Percentiles rank a stretch among this genome's conserved stretches.
phyloP scores from a whole-genome alignment of 2,329 filamentous ascomycete species.

The Iodosphaeria phyllophila region DNA sequence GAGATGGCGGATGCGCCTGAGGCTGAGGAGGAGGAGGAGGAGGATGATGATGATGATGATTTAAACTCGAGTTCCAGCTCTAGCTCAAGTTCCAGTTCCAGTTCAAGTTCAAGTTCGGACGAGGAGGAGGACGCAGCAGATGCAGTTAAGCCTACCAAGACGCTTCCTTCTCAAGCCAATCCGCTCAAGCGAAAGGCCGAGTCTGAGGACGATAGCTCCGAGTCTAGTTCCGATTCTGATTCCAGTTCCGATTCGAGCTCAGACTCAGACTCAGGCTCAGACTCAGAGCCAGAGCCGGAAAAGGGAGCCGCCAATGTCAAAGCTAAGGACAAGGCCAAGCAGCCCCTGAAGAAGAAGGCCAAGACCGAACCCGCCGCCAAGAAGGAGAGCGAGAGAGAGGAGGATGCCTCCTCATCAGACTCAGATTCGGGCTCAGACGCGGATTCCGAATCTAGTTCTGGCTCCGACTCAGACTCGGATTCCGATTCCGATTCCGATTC shows the following conservation, averaged over 20 bases:
- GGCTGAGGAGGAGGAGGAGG: constrained; percentile 5
- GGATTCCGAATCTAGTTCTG: constrained; percentile 10
- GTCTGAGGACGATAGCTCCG: constrained; percentile 19
- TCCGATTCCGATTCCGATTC: constrained; percentile 16
- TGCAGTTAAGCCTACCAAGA: constrained; percentile 6
- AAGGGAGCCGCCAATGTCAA: no score
- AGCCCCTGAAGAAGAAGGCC: constrained; percentile 25
- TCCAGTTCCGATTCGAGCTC: constrained; percentile 16
- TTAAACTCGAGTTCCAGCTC: constrained; percentile 16
- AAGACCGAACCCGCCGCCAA: constrained; percentile 17
- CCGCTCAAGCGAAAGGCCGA: constrained; percentile 36
- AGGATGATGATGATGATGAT: constrained; percentile 10
- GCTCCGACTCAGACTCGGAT: constrained; percentile 14
- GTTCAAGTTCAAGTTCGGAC: constrained; percentile 14
- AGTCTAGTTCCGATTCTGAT: constrained; percentile 18
- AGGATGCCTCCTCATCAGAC: constrained; percentile 9
- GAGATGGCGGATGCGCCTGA: constrained; percentile 26
- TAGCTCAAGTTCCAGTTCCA: constrained; percentile 14
- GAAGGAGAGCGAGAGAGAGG: constrained; percentile 17
- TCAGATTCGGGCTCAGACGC: constrained; percentile 11
- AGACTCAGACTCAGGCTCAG: constrained; percentile 18
- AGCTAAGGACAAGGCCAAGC: constrained; percentile 17
- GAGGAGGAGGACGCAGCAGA: constrained; percentile 7
- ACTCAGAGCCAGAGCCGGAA: no score
- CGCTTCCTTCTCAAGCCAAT: constrained; percentile 14